Evolutionary conservation across 2,329 filamentous ascomycete genomes (phyloP), one percentile per base, ranked within the genome.

Genomic region (Penicillium sp.): DNA sequence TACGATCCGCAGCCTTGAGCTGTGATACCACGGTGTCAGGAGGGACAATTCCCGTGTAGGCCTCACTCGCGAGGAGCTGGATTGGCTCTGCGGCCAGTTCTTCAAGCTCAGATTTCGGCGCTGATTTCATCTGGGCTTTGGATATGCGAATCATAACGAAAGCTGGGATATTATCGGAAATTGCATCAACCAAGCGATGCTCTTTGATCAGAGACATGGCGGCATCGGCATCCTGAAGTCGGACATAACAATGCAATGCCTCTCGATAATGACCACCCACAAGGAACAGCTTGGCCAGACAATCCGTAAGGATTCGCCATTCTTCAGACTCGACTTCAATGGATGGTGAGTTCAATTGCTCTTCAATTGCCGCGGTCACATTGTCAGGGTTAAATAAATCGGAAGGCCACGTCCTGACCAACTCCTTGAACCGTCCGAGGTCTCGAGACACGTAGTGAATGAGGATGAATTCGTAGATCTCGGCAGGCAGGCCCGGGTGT

Each of bases 81-180:
- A 96, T 88, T 1, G 92, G 88, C 69, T 99, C 93, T 0, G 85
- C 82, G 0, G 90, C 94, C 4, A 87, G 81, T 52, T 88, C 85
- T 65, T 91, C 89, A 4, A 97, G 79, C 57, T 96, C 90, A 0
- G 79, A 71, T 16, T 84, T 74, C 0, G 84, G 76, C 62, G 91
- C 88, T 6, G 81, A 81, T 47, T 82, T 80, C 53, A 88, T 75
- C 60, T 88, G 84, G 47, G 86, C 83, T 55, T 85, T 82, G 0
- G 88, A 85, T 2, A 99, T 88, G n/a, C 92, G 85, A 47, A 99
- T 82, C 58, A 90, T 81, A 50, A 99, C 87, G 63, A 99, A 89
- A 33, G 89, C 87, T 4, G 91, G 86, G 33, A 99, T 92, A 68
- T 99, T 91, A 64, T 96, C 92, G 1, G 85, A 84, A 12, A 97